Evolutionary conservation across 345 rosid species (phyloP), one percentile per base, ranked within the genome.

Genomic region (Schrenkiella parvula): DNA sequence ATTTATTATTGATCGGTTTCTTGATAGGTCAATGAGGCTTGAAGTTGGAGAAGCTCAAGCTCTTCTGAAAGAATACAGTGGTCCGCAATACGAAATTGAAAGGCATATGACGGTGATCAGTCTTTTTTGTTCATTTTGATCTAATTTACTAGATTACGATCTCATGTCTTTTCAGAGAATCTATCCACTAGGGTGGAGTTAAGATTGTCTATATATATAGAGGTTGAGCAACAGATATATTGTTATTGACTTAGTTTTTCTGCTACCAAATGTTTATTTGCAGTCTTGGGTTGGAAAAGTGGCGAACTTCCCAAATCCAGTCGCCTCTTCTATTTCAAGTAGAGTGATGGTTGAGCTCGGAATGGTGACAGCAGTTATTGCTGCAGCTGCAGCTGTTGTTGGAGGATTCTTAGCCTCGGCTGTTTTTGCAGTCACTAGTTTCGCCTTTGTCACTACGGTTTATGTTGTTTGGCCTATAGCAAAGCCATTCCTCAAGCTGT

Each of bases 311-410:
- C 95, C 97, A 56, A 84, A 88, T 80, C 95, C 95, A 5, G 85
- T 88, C 13, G 98, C 97, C 23, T 92, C 95, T 70, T 90, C 97
- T 46, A 92, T 92, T 78, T 92, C 98, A 52, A 87, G 98, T 81
- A 87, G 98, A 83, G 80, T 90, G 85, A 87, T 90, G 90, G 96
- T 88, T 65, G 98, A 92, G 87, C 83, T 92, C 62, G 98, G 97
- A 61, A 84, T 90, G 96, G 83, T 92, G 68, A 84, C 97, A 22
- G 95, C 97, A 53, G 72, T 85, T 44, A 92, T 92, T 82, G 93
- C 87, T 63, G 87, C 95, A 15, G 95, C 97, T 2, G 91, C 98
- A 71, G 90, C 75, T 76, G 81, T 87, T 31, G 88, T 86, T 73
- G 98, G 98, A 71, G 98, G 95, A 3, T 90, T 90, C 70, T 72